Conservation (phyloP, 2,329 filamentous ascomycete species). For the Knufia fluminis region DNA sequence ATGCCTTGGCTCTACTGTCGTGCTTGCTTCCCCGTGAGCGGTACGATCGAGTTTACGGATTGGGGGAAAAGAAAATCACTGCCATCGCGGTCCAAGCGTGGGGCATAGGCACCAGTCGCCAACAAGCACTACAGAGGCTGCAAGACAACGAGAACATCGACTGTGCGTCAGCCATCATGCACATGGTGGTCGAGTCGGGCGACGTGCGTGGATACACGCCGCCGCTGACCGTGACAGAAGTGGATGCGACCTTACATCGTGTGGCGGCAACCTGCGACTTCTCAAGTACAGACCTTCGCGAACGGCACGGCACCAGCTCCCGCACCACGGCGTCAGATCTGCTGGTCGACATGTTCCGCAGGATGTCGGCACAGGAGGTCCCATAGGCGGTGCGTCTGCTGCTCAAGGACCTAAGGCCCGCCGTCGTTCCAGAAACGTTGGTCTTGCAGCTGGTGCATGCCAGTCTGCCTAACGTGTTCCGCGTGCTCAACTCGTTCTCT, state of each 20-base stretch:
- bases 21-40: slow-evolving; percentile 66
- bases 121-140: slow-evolving; percentile 47
- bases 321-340: slow-evolving; percentile 36
- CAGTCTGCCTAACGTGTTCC: slow-evolving; percentile 48
- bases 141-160: slow-evolving; percentile 49
- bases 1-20: slow-evolving; percentile 55
- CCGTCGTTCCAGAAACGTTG: not conserved
- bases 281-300: not conserved
- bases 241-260: slow-evolving; percentile 1
- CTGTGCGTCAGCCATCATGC: not conserved
- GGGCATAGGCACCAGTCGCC: slow-evolving; percentile 53
- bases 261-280: slow-evolving; percentile 1
- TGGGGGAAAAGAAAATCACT: slow-evolving; percentile 54
- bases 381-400: slow-evolving; percentile 83
- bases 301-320: slow-evolving; percentile 1
- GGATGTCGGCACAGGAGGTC: slow-evolving; percentile 57
- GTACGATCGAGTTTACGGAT: slow-evolving; percentile 66
- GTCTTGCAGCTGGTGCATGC: slow-evolving; percentile 31
- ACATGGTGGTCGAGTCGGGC: not conserved
- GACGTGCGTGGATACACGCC: not conserved
- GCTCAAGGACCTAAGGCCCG: slow-evolving; percentile 56
- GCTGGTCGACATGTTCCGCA: slow-evolving; percentile 50
- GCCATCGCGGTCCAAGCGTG: slow-evolving; percentile 58
- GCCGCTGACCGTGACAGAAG: not conserved
- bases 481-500: slow-evolving; percentile 56